These are phyloP conservation scores for Hypholoma fasciculare DNA, from an alignment of 768 basidiomycete genomes.

Conservation along the genomic window DNA sequence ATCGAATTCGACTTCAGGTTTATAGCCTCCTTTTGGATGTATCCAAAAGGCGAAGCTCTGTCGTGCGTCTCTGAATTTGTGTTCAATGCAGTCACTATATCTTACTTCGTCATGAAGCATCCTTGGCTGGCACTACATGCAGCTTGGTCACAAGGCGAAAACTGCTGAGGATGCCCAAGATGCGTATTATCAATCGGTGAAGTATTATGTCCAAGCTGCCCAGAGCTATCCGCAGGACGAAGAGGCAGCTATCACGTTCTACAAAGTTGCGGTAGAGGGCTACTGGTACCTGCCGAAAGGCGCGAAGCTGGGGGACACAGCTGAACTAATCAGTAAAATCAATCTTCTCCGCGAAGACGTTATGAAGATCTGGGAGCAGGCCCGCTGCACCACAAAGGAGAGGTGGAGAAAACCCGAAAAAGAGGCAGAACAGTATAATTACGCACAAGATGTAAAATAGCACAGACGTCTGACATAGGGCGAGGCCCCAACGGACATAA, in stretches of 20 bases:
- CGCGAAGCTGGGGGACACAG: neutral
- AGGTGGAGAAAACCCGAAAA: too few species aligned
- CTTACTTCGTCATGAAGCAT: neutral
- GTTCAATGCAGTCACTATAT: neutral
- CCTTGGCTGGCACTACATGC: conserved; percentile 10
- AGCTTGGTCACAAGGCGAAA: conserved; percentile 1
- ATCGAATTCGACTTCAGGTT: conserved; percentile 26
- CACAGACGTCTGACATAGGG: too few species aligned
- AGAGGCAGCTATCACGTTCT: neutral
- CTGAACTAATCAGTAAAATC: neutral
- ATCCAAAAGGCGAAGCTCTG: conserved; percentile 35
- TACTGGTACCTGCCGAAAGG: conserved; percentile 6
- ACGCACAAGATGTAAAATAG: too few species aligned
- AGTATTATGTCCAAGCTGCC: conserved; percentile 4
- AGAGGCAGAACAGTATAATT: too few species aligned
- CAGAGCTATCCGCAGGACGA: conserved; percentile 1
- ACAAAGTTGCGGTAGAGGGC: conserved; percentile 1
- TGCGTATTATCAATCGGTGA: neutral
- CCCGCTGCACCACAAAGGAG: too few species aligned
- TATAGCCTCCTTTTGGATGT: conserved; percentile 35
- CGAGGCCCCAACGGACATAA: too few species aligned
- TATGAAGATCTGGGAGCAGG: conserved; percentile 6
- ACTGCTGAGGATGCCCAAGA: conserved; percentile 5
- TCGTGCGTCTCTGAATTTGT: conserved; percentile 26
- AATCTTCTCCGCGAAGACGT: neutral